Conservation (phyloP, 192 early-diverging fungal species). For the Backusella westeae region DNA sequence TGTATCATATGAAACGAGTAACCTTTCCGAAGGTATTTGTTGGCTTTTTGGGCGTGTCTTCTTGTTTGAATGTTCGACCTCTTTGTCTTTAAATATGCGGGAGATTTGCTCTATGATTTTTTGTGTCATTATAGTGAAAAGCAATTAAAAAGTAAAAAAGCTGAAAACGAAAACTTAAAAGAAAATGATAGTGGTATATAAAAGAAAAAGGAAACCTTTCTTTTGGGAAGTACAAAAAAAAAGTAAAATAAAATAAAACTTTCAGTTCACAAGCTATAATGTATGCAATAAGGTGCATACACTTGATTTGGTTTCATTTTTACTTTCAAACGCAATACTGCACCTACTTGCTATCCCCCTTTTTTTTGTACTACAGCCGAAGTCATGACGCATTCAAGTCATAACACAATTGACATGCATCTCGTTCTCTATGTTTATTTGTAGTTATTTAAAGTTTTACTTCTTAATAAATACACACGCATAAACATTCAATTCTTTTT, state of each 20-base stretch:
- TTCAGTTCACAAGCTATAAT: background rate
- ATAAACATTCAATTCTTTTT: too few species aligned
- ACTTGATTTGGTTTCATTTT: slow-evolving; percentile 1
- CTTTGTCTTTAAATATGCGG: background rate
- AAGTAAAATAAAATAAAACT: background rate
- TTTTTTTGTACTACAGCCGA: background rate
- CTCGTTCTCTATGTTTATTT: background rate
- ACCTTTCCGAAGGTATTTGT: background rate
- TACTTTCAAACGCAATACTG: background rate
- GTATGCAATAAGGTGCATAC: background rate
- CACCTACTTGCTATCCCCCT: background rate
- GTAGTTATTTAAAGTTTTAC: too few species aligned
- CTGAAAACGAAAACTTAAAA: background rate
- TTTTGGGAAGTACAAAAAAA: background rate
- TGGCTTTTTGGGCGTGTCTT: background rate
- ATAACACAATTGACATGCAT: background rate
- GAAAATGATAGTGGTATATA: background rate
- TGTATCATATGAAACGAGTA: background rate
- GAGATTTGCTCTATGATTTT: background rate
- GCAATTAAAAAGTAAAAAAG: background rate
- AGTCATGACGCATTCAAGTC: background rate
- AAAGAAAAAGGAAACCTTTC: background rate
- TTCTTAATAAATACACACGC: too few species aligned
- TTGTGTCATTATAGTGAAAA: background rate
- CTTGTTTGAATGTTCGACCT: background rate